Evolutionary conservation across 2,329 filamentous ascomycete species (phyloP), one percentile per base, ranked within the genome.

Genomic region (Aspergillus caelatus): DNA sequence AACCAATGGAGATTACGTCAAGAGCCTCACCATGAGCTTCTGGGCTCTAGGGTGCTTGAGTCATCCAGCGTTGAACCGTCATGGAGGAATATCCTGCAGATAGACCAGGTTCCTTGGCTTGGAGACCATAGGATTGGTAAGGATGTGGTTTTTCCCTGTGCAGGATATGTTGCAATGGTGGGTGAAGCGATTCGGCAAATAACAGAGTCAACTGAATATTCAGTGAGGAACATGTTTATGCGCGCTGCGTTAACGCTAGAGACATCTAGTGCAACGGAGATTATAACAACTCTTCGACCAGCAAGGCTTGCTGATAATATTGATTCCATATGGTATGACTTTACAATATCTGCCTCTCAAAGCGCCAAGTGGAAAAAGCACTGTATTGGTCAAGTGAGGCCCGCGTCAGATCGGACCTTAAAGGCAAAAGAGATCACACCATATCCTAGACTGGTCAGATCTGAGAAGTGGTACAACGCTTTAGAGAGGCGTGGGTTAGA

Each of bases 41-140:
- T 76, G 1, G 74, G 74, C 11, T 65, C 69, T 6, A 70, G 67
- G 1, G 66, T 68, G 11, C 36, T 70, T 7, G 74, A 74, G 23
- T 70, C 68, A 14, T 70, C 68, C 9, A 57, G 64, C 0, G 39
- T 70, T 12, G 68, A 70, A 14, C 71, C 73, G 1, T 63, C 65
- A 9, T 76, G 74, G 74, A 61, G 74, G 3, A 74, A 77, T 39
- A 28, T 70, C 9, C 57, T 78, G 1, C 62, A 68, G 0, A 45
- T 73, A 0, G 60, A 65, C 1, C 67, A 75, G 43, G 65, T 71
- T 0, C 65, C 74, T 0, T 78, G 76, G 76, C 59, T 78, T 11
- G 46, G 53, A 1, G 74, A 77, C 28, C 76, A 78, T 62, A 56
- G 67, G 3, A 61, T 76, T 12, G 58, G 66, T 26, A 64, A 52